Evolutionary conservation across 2,329 filamentous ascomycete species (phyloP).

Genomic region (Dendrostoma leiphaemia): DNA sequence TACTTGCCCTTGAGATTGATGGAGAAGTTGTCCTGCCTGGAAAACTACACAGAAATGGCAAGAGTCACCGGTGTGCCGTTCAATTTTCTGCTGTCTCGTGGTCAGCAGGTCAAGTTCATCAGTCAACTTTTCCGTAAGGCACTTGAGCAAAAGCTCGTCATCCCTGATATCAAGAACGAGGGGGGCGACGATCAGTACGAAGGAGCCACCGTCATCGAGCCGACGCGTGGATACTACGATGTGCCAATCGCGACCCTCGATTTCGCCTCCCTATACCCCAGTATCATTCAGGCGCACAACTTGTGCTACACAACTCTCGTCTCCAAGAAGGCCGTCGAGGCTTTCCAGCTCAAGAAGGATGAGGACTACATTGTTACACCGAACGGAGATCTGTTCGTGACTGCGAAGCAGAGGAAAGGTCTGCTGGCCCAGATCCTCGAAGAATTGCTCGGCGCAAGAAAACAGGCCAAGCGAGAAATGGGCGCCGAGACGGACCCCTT

Average conservation of each 20-base stretch:
- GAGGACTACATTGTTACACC: conserved; percentile 97
- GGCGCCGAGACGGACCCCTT: conserved; percentile 89
- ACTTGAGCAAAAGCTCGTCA: conserved; percentile 86
- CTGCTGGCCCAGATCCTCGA: conserved; percentile 93
- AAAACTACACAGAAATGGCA: conserved; percentile 99
- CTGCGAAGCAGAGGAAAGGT: conserved; percentile 83
- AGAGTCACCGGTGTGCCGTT: conserved; percentile 98
- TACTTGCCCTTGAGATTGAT: conserved; percentile 91
- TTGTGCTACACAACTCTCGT: conserved; percentile 95
- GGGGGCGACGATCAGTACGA: conserved; percentile 86
- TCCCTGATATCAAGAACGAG: conserved; percentile 78
- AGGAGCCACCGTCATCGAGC: conserved; percentile 97
- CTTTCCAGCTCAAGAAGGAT: conserved; percentile 74
- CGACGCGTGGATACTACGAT: conserved; percentile 88
- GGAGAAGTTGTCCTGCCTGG: conserved; percentile 97
- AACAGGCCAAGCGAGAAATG: conserved; percentile 88
- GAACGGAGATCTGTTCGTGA: conserved; percentile 91
- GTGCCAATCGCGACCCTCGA: conserved; percentile 95
- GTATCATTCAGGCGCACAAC: conserved; percentile 98
- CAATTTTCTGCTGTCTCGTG: conserved; percentile 86
- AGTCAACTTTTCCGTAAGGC: conserved; percentile 97
- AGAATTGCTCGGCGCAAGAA: conserved; percentile 86
- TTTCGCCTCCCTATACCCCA: conserved; percentile 97
- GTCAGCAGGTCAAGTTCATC: conserved; percentile 96
- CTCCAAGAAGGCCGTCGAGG: conserved; percentile 74